These are phyloP conservation scores for Cicer bijugum DNA, from an alignment of 306 rosid species.

Conservation along the genomic window DNA sequence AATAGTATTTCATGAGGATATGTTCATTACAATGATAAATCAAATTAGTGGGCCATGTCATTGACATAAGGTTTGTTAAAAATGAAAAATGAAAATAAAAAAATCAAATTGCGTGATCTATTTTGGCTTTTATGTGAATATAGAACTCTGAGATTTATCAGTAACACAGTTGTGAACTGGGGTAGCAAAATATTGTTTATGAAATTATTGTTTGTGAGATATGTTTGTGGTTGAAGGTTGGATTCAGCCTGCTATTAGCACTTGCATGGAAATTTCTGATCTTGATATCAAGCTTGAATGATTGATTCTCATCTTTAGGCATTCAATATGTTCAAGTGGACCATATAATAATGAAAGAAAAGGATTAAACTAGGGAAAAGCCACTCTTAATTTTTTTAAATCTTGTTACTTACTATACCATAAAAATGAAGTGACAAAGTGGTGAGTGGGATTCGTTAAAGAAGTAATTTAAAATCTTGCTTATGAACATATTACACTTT, in stretches of 20 bases:
- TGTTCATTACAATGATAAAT: conserved; percentile 40
- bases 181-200: conserved; percentile 24
- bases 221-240: conserved; percentile 38
- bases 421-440: conserved; percentile 18
- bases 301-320: conserved; percentile 24
- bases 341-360: conserved; percentile 27
- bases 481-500: conserved; percentile 1
- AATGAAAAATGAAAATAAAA: not conserved
- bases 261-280: conserved; percentile 48
- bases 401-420: not conserved
- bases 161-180: conserved; percentile 25
- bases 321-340: conserved; percentile 42
- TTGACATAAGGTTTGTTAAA: conserved; percentile 50
- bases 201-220: conserved; percentile 38
- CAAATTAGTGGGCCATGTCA: conserved; percentile 51
- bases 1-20: conserved; percentile 40
- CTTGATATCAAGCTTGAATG: conserved; percentile 31
- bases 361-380: conserved; percentile 27
- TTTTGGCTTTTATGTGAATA: conserved; percentile 49
- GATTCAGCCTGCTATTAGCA: conserved; percentile 17
- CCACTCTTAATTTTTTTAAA: conserved; percentile 6
- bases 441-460: conserved; percentile 43
- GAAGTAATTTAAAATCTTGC: conserved; percentile 5
- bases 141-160: conserved; percentile 22
- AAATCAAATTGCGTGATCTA: conserved; percentile 42